Conservation (phyloP, 2,329 filamentous ascomycete species). For the Polychaeton citri region DNA sequence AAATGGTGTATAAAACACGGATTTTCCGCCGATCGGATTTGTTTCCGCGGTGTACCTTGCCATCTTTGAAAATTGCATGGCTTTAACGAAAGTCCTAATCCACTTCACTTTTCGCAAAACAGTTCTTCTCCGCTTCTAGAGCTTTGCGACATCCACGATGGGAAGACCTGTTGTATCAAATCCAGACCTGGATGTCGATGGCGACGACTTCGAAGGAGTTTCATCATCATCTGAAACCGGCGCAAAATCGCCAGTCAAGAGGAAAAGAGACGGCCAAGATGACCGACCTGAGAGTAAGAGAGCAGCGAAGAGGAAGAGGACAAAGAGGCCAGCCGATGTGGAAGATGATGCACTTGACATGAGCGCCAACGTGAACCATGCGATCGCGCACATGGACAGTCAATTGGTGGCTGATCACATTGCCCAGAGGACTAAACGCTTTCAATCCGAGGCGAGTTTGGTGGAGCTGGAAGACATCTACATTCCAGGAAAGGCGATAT, state of each 20-base stretch:
- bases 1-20: no score
- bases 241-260: conserved; percentile 24
- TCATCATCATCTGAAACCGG: conserved; percentile 15
- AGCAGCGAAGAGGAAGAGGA: conserved; percentile 44
- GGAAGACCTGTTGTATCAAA: neutral
- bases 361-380: conserved; percentile 53
- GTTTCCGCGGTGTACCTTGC: no score
- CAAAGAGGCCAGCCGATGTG: conserved; percentile 45
- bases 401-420: conserved; percentile 75
- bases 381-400: conserved; percentile 71
- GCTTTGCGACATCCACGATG: no score
- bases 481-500: conserved; percentile 61
- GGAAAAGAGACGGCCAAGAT: conserved; percentile 25
- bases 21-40: no score
- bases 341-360: conserved; percentile 44
- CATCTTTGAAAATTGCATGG: no score
- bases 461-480: conserved; percentile 76
- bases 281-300: conserved; percentile 23
- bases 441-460: conserved; percentile 65
- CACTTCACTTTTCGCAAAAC: no score
- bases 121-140: no score
- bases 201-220: neutral
- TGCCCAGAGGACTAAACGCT: conserved; percentile 62
- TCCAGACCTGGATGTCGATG: neutral
- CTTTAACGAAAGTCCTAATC: no score